Base-by-base conservation (phyloP, 179 eudicot genomes). In the Drosera spatulata region DNA sequence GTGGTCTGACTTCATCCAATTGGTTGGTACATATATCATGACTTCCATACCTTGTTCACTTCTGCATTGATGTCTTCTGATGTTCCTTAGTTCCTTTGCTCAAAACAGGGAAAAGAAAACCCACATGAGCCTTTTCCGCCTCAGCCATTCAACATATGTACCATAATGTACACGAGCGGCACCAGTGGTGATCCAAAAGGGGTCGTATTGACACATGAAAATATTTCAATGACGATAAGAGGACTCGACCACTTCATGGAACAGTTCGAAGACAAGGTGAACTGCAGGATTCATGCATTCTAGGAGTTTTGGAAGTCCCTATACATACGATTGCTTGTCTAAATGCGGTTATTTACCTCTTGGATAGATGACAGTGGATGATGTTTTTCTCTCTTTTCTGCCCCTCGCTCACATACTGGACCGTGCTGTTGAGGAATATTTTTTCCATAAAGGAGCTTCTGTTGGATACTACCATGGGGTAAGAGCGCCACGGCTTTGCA, bases 401-500 rank as follows among this genome's bases (percentile, higher is more conserved):
- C 99, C 99, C 52, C 85, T 93, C 38, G 99, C 99, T 60, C 97
- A 93, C 72, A 77, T 93, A 67, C 85, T 93, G 69, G 99, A 93
- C 69, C 99, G 99, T 53, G 79, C 76, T 51, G 78, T 93, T 52
- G 99, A 93, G 74, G 99, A 93, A 67, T 93, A 70, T 61, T 93
- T 89, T 70, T 84, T 93, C 79, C 79, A 73, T 39, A 89, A 85
- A 72, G 99, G 97, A 62, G 99, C 97, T 73, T 93, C 95, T 53
- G 93, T 93, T 77, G 99, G 99, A 60, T 93, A 82, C 85, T 93
- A 68, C 71, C 99, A 93, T 56, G 99, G 99, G 90, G 96, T 89
- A 76, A 71, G 33, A 22, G 33, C 33, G 33, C 33, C 33, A 22
- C 33, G 33, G 33, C 33, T 22, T 22, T 22, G 33, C 33, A 0